Percentiles rank a stretch among this genome's conserved stretches.
These are phyloP conservation scores for Amauroascus niger DNA, from an alignment of 2,329 filamentous ascomycete species.

Conservation along the genomic window DNA sequence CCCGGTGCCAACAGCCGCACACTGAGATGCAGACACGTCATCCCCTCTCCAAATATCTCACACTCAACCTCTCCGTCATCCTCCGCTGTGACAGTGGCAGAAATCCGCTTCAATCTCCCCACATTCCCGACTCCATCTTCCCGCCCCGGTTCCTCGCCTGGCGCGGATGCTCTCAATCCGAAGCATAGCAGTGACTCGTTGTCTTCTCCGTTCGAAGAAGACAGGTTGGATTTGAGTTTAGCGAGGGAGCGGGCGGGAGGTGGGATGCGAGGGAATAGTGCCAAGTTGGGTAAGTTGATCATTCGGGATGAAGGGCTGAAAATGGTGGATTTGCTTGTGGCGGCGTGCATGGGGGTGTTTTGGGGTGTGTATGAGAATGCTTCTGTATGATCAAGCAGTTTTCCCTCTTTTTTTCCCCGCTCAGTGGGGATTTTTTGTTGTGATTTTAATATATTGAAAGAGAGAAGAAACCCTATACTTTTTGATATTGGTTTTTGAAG, in stretches of 20 bases:
- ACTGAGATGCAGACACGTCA: conserved; percentile 62
- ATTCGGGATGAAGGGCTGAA: conserved; percentile 82
- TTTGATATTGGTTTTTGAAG: too few species aligned
- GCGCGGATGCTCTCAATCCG: conserved; percentile 1
- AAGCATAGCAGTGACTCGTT: conserved; percentile 16
- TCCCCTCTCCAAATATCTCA: conserved; percentile 7
- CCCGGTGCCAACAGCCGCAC: conserved; percentile 67
- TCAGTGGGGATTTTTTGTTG: too few species aligned
- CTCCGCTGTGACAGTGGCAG: conserved; percentile 53
- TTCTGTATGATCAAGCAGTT: background rate
- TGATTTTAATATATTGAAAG: too few species aligned
- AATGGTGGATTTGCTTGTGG: conserved; percentile 88
- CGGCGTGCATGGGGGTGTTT: conserved; percentile 86
- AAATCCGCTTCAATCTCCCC: conserved; percentile 83
- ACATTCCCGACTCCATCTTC: conserved; percentile 34
- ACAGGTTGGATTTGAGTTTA: conserved; percentile 53
- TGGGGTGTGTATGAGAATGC: conserved; percentile 64
- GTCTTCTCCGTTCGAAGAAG: conserved; percentile 17
- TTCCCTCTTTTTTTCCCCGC: background rate
- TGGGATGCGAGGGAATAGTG: conserved; percentile 72
- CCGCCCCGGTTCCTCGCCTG: background rate
- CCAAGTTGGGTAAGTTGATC: conserved; percentile 89
- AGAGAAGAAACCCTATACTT: too few species aligned
- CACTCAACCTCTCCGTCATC: background rate
- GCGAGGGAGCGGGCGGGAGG: conserved; percentile 79